These are phyloP conservation scores for Penicillium sp. DNA, from an alignment of 2,329 filamentous ascomycete species.

Conservation along the genomic window DNA sequence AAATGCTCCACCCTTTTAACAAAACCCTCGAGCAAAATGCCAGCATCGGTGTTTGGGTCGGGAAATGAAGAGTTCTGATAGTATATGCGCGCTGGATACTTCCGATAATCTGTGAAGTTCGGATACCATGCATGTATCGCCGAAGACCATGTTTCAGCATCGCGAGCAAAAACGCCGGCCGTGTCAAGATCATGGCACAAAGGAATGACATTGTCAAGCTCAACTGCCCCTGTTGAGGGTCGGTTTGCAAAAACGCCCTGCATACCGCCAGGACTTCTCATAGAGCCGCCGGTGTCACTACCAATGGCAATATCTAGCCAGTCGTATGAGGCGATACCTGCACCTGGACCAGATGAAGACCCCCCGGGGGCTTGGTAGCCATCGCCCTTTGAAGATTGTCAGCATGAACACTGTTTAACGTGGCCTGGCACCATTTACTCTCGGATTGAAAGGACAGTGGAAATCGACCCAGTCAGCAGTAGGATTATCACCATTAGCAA, in stretches of 20 bases:
- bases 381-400: slow-evolving; percentile 29
- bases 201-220: slow-evolving; percentile 55
- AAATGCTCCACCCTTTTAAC: slow-evolving; percentile 29
- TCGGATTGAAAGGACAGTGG: slow-evolving; percentile 43
- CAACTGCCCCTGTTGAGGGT: slow-evolving; percentile 52
- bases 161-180: slow-evolving; percentile 45
- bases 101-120: slow-evolving; percentile 21
- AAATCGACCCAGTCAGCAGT: slow-evolving; percentile 41
- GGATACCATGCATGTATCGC: slow-evolving; percentile 24
- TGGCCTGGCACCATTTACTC: slow-evolving; percentile 13
- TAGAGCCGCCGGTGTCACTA: slow-evolving; percentile 44
- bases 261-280: slow-evolving; percentile 53
- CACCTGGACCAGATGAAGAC: slow-evolving; percentile 30
- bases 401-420: no score
- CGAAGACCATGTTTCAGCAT: slow-evolving; percentile 23
- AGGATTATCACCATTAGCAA: slow-evolving; percentile 37
- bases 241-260: slow-evolving; percentile 58
- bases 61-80: slow-evolving; percentile 19
- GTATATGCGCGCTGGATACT: slow-evolving; percentile 27
- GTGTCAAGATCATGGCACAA: slow-evolving; percentile 51
- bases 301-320: slow-evolving; percentile 56
- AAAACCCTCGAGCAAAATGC: slow-evolving; percentile 28
- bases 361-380: slow-evolving; percentile 38
- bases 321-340: slow-evolving; percentile 38
- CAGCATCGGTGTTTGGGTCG: slow-evolving; percentile 22